These are phyloP conservation scores for Jaapia argillacea DNA, from an alignment of 768 basidiomycete genomes.

Conservation along the genomic window DNA sequence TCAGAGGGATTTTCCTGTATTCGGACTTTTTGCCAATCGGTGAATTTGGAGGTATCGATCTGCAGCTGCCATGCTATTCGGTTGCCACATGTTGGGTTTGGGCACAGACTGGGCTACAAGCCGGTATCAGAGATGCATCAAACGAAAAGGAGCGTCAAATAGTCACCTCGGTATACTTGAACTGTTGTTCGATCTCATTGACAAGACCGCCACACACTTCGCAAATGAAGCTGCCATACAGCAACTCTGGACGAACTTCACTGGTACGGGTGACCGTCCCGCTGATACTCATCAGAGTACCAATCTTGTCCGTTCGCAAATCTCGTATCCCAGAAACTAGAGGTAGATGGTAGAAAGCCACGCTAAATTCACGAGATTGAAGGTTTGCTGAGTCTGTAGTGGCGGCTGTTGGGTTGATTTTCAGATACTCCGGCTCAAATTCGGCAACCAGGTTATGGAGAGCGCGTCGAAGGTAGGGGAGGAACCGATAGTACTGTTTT, in stretches of 20 bases:
- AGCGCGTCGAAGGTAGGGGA: constrained; percentile 89
- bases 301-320: constrained; percentile 87
- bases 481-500: constrained; percentile 93
- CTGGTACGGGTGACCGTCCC: constrained; percentile 97
- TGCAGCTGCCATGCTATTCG: constrained; percentile 86
- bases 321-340: constrained; percentile 93
- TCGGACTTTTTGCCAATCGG: constrained; percentile 98
- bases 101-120: constrained; percentile 88
- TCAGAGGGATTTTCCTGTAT: constrained; percentile 99
- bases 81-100: constrained; percentile 91
- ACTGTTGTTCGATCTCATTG: constrained; percentile 95
- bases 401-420: constrained; percentile 86
- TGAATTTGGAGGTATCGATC: constrained; percentile 93
- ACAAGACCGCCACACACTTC: constrained; percentile 81
- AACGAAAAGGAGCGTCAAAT: not conserved
- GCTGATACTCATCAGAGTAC: constrained; percentile 88
- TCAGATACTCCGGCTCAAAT: constrained; percentile 90
- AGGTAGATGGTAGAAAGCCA: constrained; percentile 93
- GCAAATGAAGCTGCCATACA: constrained; percentile 91
- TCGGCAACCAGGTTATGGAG: constrained; percentile 83
- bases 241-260: constrained; percentile 91
- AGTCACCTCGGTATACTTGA: constrained; percentile 94
- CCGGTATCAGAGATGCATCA: constrained; percentile 2
- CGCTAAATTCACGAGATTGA: constrained; percentile 85
- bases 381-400: constrained; percentile 81